Base-by-base conservation (phyloP, 805 yeast species). In the Myxozyma kluyveri region DNA sequence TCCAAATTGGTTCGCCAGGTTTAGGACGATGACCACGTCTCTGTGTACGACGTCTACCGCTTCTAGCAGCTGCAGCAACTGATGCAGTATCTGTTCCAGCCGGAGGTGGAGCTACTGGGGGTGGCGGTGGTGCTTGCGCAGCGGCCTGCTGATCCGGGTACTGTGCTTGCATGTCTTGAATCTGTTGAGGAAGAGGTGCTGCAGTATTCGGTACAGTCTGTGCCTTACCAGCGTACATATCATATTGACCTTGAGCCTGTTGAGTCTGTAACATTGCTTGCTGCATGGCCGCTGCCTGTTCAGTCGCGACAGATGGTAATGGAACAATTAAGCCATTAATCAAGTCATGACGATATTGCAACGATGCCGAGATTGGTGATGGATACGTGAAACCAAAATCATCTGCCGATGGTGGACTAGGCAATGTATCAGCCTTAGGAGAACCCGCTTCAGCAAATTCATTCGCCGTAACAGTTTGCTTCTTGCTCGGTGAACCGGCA, bases 1-100 rank as follows among this genome's bases (percentile, higher is more conserved):
- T 44, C 63, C 64, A 61, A 29, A 49, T 26, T 31, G 59, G 60
- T n/a, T 42, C 52, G 17, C 41, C 50, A 9, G 55, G 47, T 12
- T 45, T 42, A 23, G 55, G 62, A 7, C 50, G 51, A n/a, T 48
- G 61, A 3, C 60, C 48, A 18, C 45, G 45, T 17, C 45, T 18
- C 14, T 44, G 38, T 27, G 50, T 33, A 4, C 39, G 44, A 37
- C 51, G 32, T 35, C 43, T 24, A 23, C 47, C 39, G 19, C 26
- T 36, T 4, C 45, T 42, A 35, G 18, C 41, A 10, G 33, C 19
- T 36, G 36, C 19, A 19, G 23, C 31, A 4, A 23, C 27, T 18
- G 47, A 37, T 9, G 29, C 39, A 12, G 48, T 4, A 9, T 7
- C 19, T 14, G 44, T 21, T 39, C 29, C 23, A 9, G 24, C 12